Evolutionary conservation across 169 alveolate species (phyloP), one percentile per base, ranked within the genome.

Genomic region (Plasmodium knowlesi): DNA sequence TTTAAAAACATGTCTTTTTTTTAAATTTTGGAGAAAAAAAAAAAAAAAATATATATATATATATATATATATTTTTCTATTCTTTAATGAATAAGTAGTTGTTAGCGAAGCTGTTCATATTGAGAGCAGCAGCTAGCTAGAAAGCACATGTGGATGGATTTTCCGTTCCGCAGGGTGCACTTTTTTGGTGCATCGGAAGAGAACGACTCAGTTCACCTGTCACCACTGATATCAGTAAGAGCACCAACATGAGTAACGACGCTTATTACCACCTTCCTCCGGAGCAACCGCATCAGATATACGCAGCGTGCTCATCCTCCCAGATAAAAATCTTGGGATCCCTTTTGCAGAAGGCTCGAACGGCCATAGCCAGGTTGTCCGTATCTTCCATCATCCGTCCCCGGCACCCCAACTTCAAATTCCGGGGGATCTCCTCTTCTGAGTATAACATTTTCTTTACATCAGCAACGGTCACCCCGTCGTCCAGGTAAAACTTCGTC

Each of bases 311-410:
- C 61, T 76, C 89, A 71, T 95, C 97, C 76, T 93, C 82, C 98
- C 98, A 97, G 37, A 97, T 89, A 28, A 97, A 95, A 41, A 97
- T 92, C 39, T 96, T 95, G 14, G 98, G 98, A 89, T 97, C 98
- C 37, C 98, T 91, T 50, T 93, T 94, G 94, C 98, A 97, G 91
- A 96, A 97, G 9, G 98, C 98, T 32, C 97, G 89, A 4, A 97
- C 97, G 5, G 98, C 98, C 90, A 97, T 73, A n/a, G 98, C 98
- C 37, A 97, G 92, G 83, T 96, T 96, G 83, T 97, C 98, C 2
- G 85, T 86, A 57, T 96, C 96, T 32, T 96, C 97, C 97, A 97
- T 96, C 85, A 96, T 93, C 39, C 98, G 82, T 34, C 98, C 98
- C 70, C 96, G 90, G 92, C 98, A 97, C 5, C 97, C 98, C 3